A percentile compares a stretch with the other conserved stretches of the same genome.
Evolutionary conservation across 176 grass and related monocot genomes (phyloP).

Genomic region (Rhipidocladum racemiflorum): DNA sequence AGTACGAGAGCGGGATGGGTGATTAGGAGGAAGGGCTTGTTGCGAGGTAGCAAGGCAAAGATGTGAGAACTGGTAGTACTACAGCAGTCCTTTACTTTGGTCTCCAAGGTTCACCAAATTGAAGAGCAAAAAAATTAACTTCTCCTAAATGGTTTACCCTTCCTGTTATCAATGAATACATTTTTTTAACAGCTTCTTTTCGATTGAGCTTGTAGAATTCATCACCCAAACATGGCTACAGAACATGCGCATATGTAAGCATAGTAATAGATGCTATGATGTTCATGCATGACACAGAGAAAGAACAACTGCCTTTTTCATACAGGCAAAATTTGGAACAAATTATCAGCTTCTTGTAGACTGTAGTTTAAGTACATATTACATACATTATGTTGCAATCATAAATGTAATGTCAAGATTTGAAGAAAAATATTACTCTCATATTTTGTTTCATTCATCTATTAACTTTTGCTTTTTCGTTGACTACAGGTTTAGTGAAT

Average conservation of each 20-base stretch:
- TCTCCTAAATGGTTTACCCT: neutral
- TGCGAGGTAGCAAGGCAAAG: neutral
- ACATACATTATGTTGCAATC: neutral
- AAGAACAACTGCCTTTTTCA: neutral
- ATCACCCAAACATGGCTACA: neutral
- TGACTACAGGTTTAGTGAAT: constrained; percentile 41
- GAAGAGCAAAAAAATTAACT: neutral
- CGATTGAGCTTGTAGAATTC: neutral
- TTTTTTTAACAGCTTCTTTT: neutral
- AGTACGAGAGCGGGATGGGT: neutral
- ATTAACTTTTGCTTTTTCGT: neutral
- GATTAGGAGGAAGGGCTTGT: neutral
- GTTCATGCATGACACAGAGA: neutral
- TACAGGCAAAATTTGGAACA: neutral
- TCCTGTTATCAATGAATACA: neutral
- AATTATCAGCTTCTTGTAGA: neutral
- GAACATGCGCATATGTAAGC: neutral
- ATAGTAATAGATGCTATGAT: neutral
- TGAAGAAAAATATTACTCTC: neutral
- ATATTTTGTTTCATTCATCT: neutral
- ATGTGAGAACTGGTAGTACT: neutral
- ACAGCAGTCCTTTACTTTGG: neutral
- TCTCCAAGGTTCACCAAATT: neutral
- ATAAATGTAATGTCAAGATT: neutral
- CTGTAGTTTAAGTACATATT: neutral